phyloP scores from a whole-genome alignment of 768 basidiomycete species.

The Candolleomyces aberdarensis region DNA sequence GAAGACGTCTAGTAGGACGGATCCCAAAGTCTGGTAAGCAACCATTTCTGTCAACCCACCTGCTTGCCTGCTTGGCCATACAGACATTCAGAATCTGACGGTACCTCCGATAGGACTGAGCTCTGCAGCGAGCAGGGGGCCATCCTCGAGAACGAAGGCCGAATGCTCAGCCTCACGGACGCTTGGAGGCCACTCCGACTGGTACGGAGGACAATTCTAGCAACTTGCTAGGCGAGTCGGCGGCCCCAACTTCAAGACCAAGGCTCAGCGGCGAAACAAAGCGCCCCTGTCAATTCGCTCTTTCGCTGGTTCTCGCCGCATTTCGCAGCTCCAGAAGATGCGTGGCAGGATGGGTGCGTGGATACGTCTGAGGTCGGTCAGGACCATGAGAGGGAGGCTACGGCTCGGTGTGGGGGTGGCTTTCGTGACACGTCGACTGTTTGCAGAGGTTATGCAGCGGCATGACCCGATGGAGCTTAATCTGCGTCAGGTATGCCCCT shows the following conservation, averaged over 20 bases:
- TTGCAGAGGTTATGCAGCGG: constrained; percentile 54
- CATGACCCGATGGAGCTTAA: constrained; percentile 61
- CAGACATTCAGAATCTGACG: not conserved
- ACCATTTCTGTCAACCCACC: not conserved
- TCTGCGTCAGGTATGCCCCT: constrained; percentile 47
- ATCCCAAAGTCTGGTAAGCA: constrained; percentile 34
- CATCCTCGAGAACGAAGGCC: constrained; percentile 47
- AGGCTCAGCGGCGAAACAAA: constrained; percentile 54
- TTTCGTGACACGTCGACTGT: constrained; percentile 30
- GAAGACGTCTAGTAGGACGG: constrained; percentile 7
- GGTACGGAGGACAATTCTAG: constrained; percentile 72
- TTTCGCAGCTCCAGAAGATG: constrained; percentile 50
- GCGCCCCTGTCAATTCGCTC: constrained; percentile 62
- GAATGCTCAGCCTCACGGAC: constrained; percentile 64
- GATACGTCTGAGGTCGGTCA: constrained; percentile 62
- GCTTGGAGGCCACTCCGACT: constrained; percentile 45
- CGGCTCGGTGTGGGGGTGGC: constrained; percentile 42
- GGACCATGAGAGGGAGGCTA: constrained; percentile 39
- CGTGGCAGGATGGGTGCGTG: constrained; percentile 48
- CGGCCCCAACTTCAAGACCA: constrained; percentile 29
- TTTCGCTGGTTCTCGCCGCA: constrained; percentile 58
- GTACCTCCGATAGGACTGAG: constrained; percentile 34
- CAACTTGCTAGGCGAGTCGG: constrained; percentile 38
- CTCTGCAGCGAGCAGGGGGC: constrained; percentile 68
- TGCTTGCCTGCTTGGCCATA: too few relatives aligned